A percentile compares a stretch with the other conserved stretches of the same genome.
These are phyloP conservation scores for Cryptosporidium tyzzeri DNA, from an alignment of 169 alveolate species.

Conservation along the genomic window DNA sequence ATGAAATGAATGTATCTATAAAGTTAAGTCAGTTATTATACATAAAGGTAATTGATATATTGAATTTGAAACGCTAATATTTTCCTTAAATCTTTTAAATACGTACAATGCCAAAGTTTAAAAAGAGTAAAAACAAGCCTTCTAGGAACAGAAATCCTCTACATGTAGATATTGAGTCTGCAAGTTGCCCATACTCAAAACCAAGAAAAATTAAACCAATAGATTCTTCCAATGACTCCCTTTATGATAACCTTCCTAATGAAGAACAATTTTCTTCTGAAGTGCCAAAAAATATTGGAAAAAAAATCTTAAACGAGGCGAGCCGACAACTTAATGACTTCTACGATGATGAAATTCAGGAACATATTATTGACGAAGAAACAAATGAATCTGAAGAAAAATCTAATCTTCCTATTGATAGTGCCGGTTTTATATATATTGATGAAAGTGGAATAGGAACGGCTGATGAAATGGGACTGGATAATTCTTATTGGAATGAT, in stretches of 20 bases:
- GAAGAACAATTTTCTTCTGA: slow-evolving; percentile 36
- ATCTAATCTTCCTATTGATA: slow-evolving; percentile 66
- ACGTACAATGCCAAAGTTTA: slow-evolving; percentile 41
- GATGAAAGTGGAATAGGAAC: slow-evolving; percentile 22
- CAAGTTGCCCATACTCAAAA: slow-evolving; percentile 29
- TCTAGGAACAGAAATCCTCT: slow-evolving; percentile 46
- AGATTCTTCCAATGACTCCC: neutral
- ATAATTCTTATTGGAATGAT: slow-evolving; percentile 70
- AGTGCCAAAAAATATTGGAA: slow-evolving; percentile 40
- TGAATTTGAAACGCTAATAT: neutral
- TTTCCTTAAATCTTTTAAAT: neutral
- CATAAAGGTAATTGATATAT: neutral
- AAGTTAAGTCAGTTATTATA: neutral
- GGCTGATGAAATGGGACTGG: slow-evolving; percentile 4
- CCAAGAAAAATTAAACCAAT: neutral
- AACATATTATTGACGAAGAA: neutral
- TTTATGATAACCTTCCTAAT: slow-evolving; percentile 74
- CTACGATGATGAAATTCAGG: neutral
- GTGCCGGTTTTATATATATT: slow-evolving; percentile 32
- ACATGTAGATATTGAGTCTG: slow-evolving; percentile 62
- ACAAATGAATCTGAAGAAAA: slow-evolving; percentile 55
- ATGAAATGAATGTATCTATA: no score
- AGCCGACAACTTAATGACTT: slow-evolving; percentile 32
- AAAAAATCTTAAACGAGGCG: slow-evolving; percentile 44
- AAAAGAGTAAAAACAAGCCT: slow-evolving; percentile 13